A percentile compares a stretch with the other conserved stretches of the same genome.
Conservation (phyloP, 441 rosid genomes). For the Populus tomentosa region DNA sequence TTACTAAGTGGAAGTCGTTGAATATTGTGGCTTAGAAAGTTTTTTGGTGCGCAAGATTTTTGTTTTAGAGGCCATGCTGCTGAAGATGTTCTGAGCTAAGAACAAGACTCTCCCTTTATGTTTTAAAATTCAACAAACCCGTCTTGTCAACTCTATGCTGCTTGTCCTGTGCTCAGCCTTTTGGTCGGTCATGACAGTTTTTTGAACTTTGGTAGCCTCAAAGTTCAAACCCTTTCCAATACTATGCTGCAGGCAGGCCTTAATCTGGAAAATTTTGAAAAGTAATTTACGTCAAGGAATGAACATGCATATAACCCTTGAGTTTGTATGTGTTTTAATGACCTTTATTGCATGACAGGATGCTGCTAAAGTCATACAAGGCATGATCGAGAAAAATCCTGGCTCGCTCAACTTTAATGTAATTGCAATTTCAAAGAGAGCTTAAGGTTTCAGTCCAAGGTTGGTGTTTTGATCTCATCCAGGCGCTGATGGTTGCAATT, state of each 20-base stretch:
- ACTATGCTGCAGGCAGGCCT: not conserved
- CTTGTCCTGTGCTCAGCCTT: not conserved
- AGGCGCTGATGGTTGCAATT: slow-evolving; percentile 1
- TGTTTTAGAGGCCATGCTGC: not conserved
- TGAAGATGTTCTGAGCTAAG: not conserved
- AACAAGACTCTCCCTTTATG: not conserved
- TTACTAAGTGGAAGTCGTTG: not conserved
- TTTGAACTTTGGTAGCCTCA: not conserved
- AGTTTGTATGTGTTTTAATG: not conserved
- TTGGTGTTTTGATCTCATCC: slow-evolving; percentile 6
- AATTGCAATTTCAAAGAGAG: slow-evolving; percentile 61
- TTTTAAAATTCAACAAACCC: not conserved
- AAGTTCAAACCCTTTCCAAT: not conserved
- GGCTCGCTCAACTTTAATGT: slow-evolving; percentile 73
- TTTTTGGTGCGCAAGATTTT: too few relatives aligned
- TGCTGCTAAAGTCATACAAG: slow-evolving; percentile 59
- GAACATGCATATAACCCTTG: not conserved
- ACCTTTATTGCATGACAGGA: slow-evolving; percentile 40
- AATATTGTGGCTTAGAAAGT: not conserved
- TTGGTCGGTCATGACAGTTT: not conserved
- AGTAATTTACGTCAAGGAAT: not conserved
- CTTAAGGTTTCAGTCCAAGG: slow-evolving; percentile 21
- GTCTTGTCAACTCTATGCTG: not conserved
- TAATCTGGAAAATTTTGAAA: not conserved
- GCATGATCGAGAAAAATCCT: slow-evolving; percentile 74